Percentiles rank a stretch among this genome's conserved stretches.
Evolutionary conservation across 2,329 filamentous ascomycete genomes (phyloP).

Genomic region (Rutstroemia sp.): DNA sequence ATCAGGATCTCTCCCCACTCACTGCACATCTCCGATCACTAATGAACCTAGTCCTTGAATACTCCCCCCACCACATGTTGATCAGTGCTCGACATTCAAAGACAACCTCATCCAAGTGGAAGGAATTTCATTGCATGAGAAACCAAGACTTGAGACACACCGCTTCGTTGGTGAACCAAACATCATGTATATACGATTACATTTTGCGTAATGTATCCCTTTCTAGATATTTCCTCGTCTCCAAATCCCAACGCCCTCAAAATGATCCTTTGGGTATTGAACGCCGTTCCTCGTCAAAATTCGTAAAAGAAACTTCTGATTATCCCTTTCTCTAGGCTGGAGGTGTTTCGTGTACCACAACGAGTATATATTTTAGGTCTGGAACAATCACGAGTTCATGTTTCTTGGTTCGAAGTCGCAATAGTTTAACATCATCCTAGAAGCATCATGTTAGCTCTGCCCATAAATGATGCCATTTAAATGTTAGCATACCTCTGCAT

Average conservation of each 20-base stretch:
- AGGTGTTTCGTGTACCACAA: constrained; percentile 77
- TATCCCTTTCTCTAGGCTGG: constrained; percentile 35
- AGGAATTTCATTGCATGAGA: not conserved
- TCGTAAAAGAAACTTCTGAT: not conserved
- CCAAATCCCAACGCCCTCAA: constrained; percentile 1
- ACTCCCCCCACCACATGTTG: not conserved
- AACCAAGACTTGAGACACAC: not conserved
- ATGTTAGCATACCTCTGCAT: constrained; percentile 50
- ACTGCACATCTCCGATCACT: not conserved
- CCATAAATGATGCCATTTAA: not conserved
- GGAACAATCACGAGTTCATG: constrained; percentile 80
- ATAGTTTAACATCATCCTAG: constrained; percentile 68
- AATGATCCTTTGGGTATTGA: constrained; percentile 9
- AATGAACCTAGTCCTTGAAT: not conserved
- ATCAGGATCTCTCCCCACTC: not conserved
- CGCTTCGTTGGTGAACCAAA: not conserved
- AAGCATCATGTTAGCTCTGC: constrained; percentile 8
- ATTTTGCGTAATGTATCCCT: not conserved
- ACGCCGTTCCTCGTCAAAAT: constrained; percentile 4
- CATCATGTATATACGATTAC: not conserved
- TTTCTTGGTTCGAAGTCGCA: constrained; percentile 74
- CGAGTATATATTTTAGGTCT: constrained; percentile 69
- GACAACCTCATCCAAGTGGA: not conserved
- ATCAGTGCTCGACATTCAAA: not conserved
- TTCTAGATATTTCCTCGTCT: not conserved